These are phyloP conservation scores for Phytophthora fragariae DNA, from an alignment of 352 stramenopile genomes.

Conservation along the genomic window DNA sequence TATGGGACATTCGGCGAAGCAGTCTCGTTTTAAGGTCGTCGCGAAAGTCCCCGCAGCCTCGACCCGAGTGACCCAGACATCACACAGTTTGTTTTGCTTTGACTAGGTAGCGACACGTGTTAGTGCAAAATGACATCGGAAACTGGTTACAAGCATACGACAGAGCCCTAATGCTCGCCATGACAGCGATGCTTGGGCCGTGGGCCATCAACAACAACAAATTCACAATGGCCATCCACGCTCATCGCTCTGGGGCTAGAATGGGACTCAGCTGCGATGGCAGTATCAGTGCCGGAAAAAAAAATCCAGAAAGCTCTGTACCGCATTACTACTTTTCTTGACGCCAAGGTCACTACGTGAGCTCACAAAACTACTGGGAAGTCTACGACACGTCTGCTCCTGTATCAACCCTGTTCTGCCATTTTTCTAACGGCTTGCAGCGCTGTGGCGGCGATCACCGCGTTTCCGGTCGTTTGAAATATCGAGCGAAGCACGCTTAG, in stretches of 20 bases:
- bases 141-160: too few relatives aligned
- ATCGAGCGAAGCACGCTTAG: not conserved
- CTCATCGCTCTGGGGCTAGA: not conserved
- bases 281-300: slow-evolving; percentile 7
- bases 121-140: too few relatives aligned
- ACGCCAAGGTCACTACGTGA: not conserved
- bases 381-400: slow-evolving; percentile 1
- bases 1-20: too few relatives aligned
- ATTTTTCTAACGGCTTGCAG: slow-evolving; percentile 5
- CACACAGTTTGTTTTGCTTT: too few relatives aligned
- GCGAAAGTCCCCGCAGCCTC: too few relatives aligned
- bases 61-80: too few relatives aligned
- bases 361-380: not conserved
- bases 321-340: not conserved
- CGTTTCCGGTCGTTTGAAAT: not conserved
- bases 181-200: too few relatives aligned
- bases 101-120: too few relatives aligned
- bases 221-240: slow-evolving; percentile 3
- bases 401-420: slow-evolving; percentile 1
- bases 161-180: too few relatives aligned
- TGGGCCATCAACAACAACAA: too few relatives aligned
- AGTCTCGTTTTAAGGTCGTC: too few relatives aligned
- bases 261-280: not conserved
- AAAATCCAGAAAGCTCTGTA: slow-evolving; percentile 21
- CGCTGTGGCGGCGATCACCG: not conserved